Base-by-base conservation (phyloP, 768 basidiomycete genomes). In the Filobasidium wieringae region DNA sequence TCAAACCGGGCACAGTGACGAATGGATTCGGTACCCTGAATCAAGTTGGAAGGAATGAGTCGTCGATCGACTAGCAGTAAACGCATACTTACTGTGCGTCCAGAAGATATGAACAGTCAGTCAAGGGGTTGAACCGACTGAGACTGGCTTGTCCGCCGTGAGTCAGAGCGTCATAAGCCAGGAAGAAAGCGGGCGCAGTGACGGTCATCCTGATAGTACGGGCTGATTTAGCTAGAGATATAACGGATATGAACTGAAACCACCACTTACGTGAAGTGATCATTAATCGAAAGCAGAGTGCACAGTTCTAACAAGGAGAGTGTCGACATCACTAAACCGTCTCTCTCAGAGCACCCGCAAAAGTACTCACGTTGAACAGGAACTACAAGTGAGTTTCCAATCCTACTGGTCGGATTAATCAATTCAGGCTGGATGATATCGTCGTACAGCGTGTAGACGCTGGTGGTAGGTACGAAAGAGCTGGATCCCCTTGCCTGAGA, bases 351-450 rank as follows among this genome's bases (percentile, higher is more conserved):
- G 61, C 61, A 22, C 66, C 66, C 14, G 39, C 36, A 0, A 72
- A 57, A 0, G 27, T 47, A 26, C 58, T 60, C n/a, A n/a, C n/a
- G n/a, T n/a, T n/a, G n/a, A n/a, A n/a, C n/a, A n/a, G n/a, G n/a
- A n/a, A n/a, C n/a, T n/a, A n/a, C n/a, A n/a, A n/a, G n/a, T n/a
- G n/a, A n/a, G n/a, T n/a, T n/a, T n/a, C n/a, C n/a, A n/a, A n/a
- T n/a, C n/a, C n/a, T n/a, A n/a, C n/a, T n/a, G 7, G 68, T 64
- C 0, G 66, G 57, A 7, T 58, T 43, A 36, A 60, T 51, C 24
- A 62, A 30, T 43, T 72, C 63, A 17, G 68, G 67, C 37, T 64
- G 64, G 39, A 70, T 63, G 15, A 69, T 64, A 19, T 72, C 64
- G 63, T 71, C 70, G 29, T 56, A 47, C 26, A 64, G 53, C 5